These are phyloP conservation scores for Aphanomyces invadans DNA, from an alignment of 352 stramenopile genomes.

Conservation along the genomic window DNA sequence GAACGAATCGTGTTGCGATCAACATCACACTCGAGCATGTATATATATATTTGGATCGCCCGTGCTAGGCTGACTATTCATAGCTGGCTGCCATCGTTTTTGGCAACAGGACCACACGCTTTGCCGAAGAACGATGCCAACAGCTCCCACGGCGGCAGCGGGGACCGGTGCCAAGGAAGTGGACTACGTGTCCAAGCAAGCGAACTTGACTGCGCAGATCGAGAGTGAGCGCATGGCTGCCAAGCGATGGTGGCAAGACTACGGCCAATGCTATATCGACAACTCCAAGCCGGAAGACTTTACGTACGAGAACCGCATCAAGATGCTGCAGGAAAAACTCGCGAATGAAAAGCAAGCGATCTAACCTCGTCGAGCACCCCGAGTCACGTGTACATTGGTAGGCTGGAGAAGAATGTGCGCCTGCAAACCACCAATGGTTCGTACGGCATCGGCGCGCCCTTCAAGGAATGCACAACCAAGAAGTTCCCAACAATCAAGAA, in stretches of 20 bases:
- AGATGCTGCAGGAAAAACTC: constrained; percentile 59
- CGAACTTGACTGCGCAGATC: constrained; percentile 76
- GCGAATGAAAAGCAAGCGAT: constrained; percentile 43
- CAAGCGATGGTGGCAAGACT: constrained; percentile 79
- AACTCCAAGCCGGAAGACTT: constrained; percentile 73
- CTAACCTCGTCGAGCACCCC: background rate
- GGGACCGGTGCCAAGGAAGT: constrained; percentile 50
- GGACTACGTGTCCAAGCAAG: constrained; percentile 76
- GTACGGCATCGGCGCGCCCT: constrained; percentile 59
- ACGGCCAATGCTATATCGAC: constrained; percentile 68
- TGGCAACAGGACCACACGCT: no score
- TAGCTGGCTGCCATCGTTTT: background rate
- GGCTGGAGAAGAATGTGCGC: constrained; percentile 39
- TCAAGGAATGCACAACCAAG: constrained; percentile 62
- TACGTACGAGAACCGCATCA: constrained; percentile 70
- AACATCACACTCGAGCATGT: no score
- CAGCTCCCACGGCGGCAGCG: background rate
- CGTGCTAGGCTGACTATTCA: background rate
- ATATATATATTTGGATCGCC: no score
- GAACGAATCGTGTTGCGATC: no score
- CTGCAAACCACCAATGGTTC: constrained; percentile 53
- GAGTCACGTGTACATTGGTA: constrained; percentile 23
- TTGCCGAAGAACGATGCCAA: background rate
- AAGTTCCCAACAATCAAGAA: constrained; percentile 25
- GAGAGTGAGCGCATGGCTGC: constrained; percentile 67